Conservation (phyloP, 306 rosid species). For the Senna siamea region DNA sequence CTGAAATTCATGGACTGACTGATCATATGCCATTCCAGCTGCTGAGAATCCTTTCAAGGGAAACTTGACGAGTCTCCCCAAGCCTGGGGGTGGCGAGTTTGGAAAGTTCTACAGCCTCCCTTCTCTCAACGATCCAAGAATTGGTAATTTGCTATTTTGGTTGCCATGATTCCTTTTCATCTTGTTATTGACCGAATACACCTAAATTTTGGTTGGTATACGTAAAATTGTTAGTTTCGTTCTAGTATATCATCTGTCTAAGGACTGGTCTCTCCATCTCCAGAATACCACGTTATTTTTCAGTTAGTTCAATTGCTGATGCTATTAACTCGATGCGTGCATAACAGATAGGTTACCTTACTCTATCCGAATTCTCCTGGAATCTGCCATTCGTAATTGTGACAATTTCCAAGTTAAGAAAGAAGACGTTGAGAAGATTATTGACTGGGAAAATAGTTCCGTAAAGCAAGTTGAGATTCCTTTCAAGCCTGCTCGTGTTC, state of each 20-base stretch:
- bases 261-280: constrained; percentile 6
- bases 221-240: background rate
- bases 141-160: constrained; percentile 58
- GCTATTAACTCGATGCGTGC: constrained; percentile 24
- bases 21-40: constrained; percentile 54
- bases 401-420: constrained; percentile 94
- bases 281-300: constrained; percentile 3
- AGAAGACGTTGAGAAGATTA: constrained; percentile 92
- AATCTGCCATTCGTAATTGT: constrained; percentile 94
- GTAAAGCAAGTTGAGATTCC: constrained; percentile 96
- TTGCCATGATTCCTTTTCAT: background rate
- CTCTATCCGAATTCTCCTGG: constrained; percentile 85
- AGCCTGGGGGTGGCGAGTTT: constrained; percentile 95
- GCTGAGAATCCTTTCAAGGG: constrained; percentile 86
- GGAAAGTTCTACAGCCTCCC: constrained; percentile 96
- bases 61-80: constrained; percentile 83
- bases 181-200: background rate
- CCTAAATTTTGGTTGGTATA: constrained; percentile 15
- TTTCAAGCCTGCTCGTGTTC: constrained; percentile 99
- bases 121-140: constrained; percentile 87
- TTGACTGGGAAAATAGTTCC: constrained; percentile 85
- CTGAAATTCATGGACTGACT: constrained; percentile 20
- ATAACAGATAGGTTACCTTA: constrained; percentile 84
- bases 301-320: constrained; percentile 16
- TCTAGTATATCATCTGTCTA: background rate